A percentile compares a stretch with the other conserved stretches of the same genome.
phyloP scores from a whole-genome alignment of 331 rosid species.

The Quercus lobata region DNA sequence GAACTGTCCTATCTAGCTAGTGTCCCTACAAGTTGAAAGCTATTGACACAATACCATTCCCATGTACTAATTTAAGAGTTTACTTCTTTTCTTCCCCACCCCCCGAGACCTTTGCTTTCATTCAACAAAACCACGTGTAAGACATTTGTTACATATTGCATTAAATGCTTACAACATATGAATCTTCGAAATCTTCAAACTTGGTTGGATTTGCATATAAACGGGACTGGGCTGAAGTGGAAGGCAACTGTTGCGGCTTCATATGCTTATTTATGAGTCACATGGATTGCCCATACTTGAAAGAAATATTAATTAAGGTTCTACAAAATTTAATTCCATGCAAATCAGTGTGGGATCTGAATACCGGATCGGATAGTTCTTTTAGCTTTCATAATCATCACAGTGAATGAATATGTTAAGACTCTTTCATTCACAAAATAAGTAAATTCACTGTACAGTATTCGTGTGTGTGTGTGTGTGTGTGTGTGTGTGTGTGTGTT shows the following conservation, averaged over 20 bases:
- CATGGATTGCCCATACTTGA: constrained; percentile 46
- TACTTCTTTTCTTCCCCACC: too few relatives aligned
- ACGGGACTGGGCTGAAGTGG: background rate
- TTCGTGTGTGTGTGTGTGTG: constrained; percentile 22
- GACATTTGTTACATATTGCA: too few relatives aligned
- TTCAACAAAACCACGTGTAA: too few relatives aligned
- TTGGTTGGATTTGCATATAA: background rate
- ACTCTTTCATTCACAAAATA: constrained; percentile 29
- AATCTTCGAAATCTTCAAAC: too few relatives aligned
- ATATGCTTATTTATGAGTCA: constrained; percentile 22
- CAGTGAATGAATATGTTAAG: background rate
- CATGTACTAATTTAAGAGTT: too few relatives aligned
- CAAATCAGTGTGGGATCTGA: constrained; percentile 29
- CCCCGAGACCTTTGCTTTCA: too few relatives aligned
- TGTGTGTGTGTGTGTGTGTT: background rate
- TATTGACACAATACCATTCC: too few relatives aligned
- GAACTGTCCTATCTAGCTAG: too few relatives aligned
- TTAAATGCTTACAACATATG: too few relatives aligned
- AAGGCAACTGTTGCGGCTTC: constrained; percentile 14
- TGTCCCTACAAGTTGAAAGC: too few relatives aligned
- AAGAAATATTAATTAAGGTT: constrained; percentile 17
- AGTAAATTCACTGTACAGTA: background rate
- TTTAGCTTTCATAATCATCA: constrained; percentile 1
- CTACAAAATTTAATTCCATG: constrained; percentile 21
- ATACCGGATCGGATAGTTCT: constrained; percentile 3